phyloP scores from a whole-genome alignment of 768 basidiomycete species.

The Leccinum longicurvipes region DNA sequence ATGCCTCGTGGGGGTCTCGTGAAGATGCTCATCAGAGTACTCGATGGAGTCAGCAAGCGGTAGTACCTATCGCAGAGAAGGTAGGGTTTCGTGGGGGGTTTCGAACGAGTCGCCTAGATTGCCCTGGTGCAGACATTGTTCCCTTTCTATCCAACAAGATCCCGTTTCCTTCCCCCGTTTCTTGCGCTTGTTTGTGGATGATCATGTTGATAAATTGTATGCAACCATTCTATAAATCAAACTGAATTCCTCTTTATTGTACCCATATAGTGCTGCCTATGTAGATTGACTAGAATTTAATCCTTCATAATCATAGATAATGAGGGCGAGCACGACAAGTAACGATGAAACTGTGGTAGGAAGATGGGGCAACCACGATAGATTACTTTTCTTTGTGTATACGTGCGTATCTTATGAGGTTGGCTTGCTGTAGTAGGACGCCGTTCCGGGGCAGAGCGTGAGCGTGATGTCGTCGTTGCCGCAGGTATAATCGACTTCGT shows the following conservation, averaged over 20 bases:
- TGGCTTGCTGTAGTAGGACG: conserved; percentile 8
- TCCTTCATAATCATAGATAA: not conserved
- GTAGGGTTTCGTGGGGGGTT: not conserved
- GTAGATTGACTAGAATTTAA: not conserved
- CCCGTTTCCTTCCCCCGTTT: not conserved
- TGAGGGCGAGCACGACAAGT: not conserved
- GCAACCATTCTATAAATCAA: not conserved
- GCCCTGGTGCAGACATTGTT: not conserved
- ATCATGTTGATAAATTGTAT: too few relatives aligned
- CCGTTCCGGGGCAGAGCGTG: conserved; percentile 20
- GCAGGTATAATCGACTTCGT: conserved; percentile 22
- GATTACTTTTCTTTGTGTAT: not conserved
- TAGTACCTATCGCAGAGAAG: not conserved
- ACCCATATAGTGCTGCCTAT: not conserved
- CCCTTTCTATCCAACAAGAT: not conserved
- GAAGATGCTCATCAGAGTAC: conserved; percentile 15
- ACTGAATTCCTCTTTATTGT: not conserved
- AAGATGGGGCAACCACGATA: not conserved
- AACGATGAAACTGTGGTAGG: too few relatives aligned
- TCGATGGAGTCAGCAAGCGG: conserved; percentile 14
- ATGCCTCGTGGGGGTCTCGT: conserved; percentile 26
- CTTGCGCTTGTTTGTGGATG: not conserved
- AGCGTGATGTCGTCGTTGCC: conserved; percentile 16
- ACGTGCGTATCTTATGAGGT: not conserved
- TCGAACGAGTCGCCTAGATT: not conserved